Conservation (phyloP, 1,284 basidiomycete species). For the Ceratobasidium sp. region DNA sequence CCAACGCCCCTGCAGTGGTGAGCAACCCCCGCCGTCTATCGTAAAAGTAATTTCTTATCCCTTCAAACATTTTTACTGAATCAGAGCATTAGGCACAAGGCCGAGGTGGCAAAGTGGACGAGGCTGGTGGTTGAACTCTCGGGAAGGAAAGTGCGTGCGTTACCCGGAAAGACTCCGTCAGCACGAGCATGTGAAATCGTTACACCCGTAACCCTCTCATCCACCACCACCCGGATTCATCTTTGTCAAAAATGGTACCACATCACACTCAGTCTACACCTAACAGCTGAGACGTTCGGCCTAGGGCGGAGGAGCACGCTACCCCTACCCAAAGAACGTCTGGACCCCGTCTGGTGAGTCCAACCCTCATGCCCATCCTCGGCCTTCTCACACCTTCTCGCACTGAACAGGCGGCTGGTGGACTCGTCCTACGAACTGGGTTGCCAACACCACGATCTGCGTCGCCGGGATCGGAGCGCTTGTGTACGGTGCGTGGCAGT, state of each 20-base stretch:
- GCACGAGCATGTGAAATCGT: background rate
- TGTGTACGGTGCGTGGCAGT: conserved; percentile 57
- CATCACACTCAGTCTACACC: background rate
- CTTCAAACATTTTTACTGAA: conserved; percentile 55
- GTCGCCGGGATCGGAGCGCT: conserved; percentile 54
- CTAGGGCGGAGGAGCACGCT: conserved; percentile 54
- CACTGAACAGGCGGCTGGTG: conserved; percentile 58
- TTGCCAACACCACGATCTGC: conserved; percentile 57
- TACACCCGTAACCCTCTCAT: background rate
- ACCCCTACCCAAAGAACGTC: conserved; percentile 54
- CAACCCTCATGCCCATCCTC: background rate
- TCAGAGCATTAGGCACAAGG: conserved; percentile 33
- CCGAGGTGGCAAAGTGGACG: conserved; percentile 12
- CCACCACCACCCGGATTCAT: conserved; percentile 11
- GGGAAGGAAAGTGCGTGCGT: conserved; percentile 23
- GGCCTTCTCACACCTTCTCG: background rate
- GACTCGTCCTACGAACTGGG: conserved; percentile 61
- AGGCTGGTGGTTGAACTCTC: conserved; percentile 12
- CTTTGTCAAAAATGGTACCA: conserved; percentile 20
- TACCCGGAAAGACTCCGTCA: conserved; percentile 28
- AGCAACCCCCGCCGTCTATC: conserved; percentile 62
- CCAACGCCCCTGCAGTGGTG: conserved; percentile 62
- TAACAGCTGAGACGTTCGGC: conserved; percentile 2
- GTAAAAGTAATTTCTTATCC: conserved; percentile 61
- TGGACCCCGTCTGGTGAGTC: conserved; percentile 53